Evolutionary conservation across 1,284 basidiomycete genomes (phyloP).

Genomic region (Malassezia psittaci): DNA sequence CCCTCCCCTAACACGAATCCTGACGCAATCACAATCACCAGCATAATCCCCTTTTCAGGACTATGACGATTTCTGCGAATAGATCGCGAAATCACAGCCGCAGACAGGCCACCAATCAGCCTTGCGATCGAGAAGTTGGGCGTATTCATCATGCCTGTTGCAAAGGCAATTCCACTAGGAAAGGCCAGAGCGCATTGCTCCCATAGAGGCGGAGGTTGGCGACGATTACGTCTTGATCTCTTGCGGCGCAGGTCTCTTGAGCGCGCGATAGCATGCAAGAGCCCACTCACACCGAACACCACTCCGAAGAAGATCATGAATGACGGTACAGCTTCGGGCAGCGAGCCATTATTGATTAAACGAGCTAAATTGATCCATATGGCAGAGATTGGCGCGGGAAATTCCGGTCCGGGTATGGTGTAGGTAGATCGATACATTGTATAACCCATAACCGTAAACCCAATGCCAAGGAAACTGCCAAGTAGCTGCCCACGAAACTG

Average conservation of each 20-base stretch:
- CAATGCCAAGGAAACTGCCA: slow-evolving; percentile 61
- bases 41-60: slow-evolving; percentile 53
- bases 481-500: slow-evolving; percentile 49
- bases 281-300: slow-evolving; percentile 50
- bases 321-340: slow-evolving; percentile 64
- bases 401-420: slow-evolving; percentile 63
- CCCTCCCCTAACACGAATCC: slow-evolving; percentile 91
- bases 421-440: slow-evolving; percentile 77
- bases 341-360: slow-evolving; percentile 65
- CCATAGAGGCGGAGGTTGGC: slow-evolving; percentile 2
- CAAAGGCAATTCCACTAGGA: slow-evolving; percentile 50
- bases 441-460: slow-evolving; percentile 79
- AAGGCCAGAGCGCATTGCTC: slow-evolving; percentile 17
- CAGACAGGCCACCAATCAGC: slow-evolving; percentile 73
- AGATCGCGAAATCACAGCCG: slow-evolving; percentile 51
- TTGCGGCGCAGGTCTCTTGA: slow-evolving; percentile 17
- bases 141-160: slow-evolving; percentile 72
- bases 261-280: slow-evolving; percentile 58
- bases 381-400: slow-evolving; percentile 85
- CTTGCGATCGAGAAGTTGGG: slow-evolving; percentile 88
- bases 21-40: slow-evolving; percentile 75
- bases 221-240: slow-evolving; percentile 2
- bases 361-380: slow-evolving; percentile 72
- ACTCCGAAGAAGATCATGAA: slow-evolving; percentile 69
- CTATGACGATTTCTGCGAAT: slow-evolving; percentile 39